phyloP scores from a whole-genome alignment of 371 early-diverging fungal species.

The Syncephalastrum monosporum region DNA sequence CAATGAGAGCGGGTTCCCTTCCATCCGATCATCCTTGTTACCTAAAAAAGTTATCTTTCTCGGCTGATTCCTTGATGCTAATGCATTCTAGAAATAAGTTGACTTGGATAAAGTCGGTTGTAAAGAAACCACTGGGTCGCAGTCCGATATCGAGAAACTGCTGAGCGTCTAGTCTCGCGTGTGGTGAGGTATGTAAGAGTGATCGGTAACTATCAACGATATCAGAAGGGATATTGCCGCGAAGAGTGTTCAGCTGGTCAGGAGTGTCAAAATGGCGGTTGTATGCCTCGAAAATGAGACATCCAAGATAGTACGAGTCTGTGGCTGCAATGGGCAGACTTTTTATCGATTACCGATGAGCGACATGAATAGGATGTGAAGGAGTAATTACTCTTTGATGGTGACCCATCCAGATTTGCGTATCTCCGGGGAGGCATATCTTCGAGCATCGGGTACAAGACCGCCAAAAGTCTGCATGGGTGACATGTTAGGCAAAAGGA shows the following conservation, averaged over 20 bases:
- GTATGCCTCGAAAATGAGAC: constrained; percentile 78
- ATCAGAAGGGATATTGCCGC: constrained; percentile 63
- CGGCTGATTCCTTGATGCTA: constrained; percentile 79
- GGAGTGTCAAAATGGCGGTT: constrained; percentile 65
- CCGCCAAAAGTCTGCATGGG: constrained; percentile 61
- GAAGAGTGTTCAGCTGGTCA: constrained; percentile 55
- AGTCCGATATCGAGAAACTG: constrained; percentile 69
- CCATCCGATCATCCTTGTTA: constrained; percentile 7
- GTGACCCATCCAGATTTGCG: constrained; percentile 64
- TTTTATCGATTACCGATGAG: constrained; percentile 5
- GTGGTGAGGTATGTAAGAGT: constrained; percentile 54
- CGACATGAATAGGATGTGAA: constrained; percentile 8
- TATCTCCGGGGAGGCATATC: constrained; percentile 77
- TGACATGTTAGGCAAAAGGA: neutral
- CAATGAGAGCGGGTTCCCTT: neutral
- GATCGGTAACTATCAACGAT: constrained; percentile 55
- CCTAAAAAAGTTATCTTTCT: constrained; percentile 78
- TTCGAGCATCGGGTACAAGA: constrained; percentile 61
- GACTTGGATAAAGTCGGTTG: constrained; percentile 74
- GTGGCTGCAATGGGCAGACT: constrained; percentile 49
- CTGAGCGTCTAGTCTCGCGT: constrained; percentile 61
- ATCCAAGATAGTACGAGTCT: constrained; percentile 83
- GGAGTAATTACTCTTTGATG: constrained; percentile 58
- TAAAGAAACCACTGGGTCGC: constrained; percentile 68
- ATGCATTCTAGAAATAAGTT: constrained; percentile 86